Percentiles rank a stretch among this genome's conserved stretches.
Evolutionary conservation across 768 basidiomycete species (phyloP).

Genomic region (Postia placenta): DNA sequence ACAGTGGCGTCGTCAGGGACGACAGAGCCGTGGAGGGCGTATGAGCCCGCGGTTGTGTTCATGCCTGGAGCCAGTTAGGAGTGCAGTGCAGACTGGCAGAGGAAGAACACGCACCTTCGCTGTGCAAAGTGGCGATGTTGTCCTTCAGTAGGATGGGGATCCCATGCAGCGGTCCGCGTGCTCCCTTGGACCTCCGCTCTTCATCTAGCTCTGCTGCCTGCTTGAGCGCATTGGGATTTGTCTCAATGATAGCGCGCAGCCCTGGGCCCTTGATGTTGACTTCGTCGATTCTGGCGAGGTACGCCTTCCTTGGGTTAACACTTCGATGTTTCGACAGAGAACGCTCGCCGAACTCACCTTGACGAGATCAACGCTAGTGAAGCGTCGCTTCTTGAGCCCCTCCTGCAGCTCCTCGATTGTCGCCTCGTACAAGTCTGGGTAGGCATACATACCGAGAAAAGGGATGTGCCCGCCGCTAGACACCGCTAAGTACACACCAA

Average conservation of each 20-base stretch:
- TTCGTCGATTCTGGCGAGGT: constrained; percentile 60
- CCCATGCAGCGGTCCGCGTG: constrained; percentile 26
- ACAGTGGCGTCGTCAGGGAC: constrained; percentile 30
- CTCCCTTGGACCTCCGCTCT: constrained; percentile 12
- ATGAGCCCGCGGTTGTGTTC: constrained; percentile 33
- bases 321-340: not conserved
- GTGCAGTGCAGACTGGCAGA: too few species aligned
- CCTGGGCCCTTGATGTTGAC: constrained; percentile 57
- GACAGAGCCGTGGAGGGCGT: constrained; percentile 27
- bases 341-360: constrained; percentile 32
- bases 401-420: constrained; percentile 48
- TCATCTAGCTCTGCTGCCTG: constrained; percentile 37
- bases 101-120: constrained; percentile 24
- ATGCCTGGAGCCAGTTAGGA: too few species aligned
- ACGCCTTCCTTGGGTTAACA: constrained; percentile 36
- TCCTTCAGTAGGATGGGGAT: constrained; percentile 33
- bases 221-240: constrained; percentile 44
- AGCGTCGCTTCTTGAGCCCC: constrained; percentile 43
- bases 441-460: too few species aligned
- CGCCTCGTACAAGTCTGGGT: constrained; percentile 57
- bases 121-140: constrained; percentile 29
- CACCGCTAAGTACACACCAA: too few species aligned
- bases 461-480: too few species aligned
- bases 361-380: constrained; percentile 57
- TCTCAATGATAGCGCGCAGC: constrained; percentile 54